A percentile compares a stretch with the other conserved stretches of the same genome.
phyloP scores from a whole-genome alignment of 345 rosid species.

The Nephelium lappaceum region DNA sequence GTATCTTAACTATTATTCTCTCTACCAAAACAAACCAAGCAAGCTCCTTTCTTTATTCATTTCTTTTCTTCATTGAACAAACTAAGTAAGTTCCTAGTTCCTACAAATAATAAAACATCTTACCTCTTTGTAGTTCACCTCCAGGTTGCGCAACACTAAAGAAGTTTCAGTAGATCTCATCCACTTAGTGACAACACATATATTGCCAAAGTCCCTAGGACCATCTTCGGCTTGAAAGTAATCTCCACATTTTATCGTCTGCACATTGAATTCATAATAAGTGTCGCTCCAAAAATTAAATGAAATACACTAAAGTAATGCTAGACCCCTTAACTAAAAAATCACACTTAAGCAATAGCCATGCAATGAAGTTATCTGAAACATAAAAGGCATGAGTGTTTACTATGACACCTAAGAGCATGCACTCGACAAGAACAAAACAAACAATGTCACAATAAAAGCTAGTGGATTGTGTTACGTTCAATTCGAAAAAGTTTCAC shows the following conservation, averaged over 20 bases:
- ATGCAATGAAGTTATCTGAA: neutral
- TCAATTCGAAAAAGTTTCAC: neutral
- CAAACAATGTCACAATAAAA: neutral
- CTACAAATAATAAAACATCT: slow-evolving; percentile 12
- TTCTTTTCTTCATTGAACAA: neutral
- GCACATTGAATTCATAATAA: slow-evolving; percentile 25
- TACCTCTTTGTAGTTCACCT: slow-evolving; percentile 79
- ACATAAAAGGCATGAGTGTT: neutral
- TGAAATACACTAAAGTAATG: neutral
- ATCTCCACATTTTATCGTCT: slow-evolving; percentile 82
- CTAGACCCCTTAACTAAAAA: neutral
- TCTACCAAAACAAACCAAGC: neutral
- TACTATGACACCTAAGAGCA: neutral
- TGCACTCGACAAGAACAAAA: neutral
- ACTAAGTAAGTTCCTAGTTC: neutral
- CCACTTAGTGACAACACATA: slow-evolving; percentile 60
- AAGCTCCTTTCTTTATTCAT: neutral
- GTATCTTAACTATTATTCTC: slow-evolving; percentile 2
- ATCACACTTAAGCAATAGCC: neutral
- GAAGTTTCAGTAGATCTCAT: slow-evolving; percentile 55
- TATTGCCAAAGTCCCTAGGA: slow-evolving; percentile 81
- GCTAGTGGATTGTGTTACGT: neutral
- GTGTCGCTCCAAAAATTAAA: neutral
- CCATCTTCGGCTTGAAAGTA: slow-evolving; percentile 82
- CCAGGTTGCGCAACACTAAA: slow-evolving; percentile 67